Conservation (phyloP, 2,329 filamentous ascomycete genomes). For the Cytospora piceicola region DNA sequence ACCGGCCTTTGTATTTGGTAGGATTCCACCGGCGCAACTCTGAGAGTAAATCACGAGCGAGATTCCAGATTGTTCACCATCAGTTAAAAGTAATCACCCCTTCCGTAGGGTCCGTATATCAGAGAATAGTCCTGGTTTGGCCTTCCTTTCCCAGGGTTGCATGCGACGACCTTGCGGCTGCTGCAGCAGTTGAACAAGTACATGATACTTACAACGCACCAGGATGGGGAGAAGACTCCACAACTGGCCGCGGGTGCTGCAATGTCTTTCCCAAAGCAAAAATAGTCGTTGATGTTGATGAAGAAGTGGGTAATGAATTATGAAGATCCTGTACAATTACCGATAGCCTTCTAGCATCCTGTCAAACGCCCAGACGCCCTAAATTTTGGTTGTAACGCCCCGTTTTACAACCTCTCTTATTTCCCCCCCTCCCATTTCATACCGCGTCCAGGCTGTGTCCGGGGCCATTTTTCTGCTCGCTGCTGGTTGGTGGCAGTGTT, state of each 20-base stretch:
- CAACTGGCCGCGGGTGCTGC: not conserved
- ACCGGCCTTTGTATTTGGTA: not conserved
- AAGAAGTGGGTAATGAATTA: constrained; percentile 23
- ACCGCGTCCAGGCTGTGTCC: constrained; percentile 9
- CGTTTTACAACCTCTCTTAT: constrained; percentile 20
- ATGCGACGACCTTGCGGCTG: not conserved
- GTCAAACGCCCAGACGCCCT: constrained; percentile 14
- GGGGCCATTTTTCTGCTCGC: constrained; percentile 13
- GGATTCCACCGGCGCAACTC: constrained; percentile 10
- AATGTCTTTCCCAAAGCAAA: not conserved
- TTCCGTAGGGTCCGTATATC: not conserved
- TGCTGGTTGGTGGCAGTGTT: constrained; percentile 6
- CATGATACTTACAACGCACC: not conserved
- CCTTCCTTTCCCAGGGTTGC: not conserved
- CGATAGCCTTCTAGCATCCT: not conserved
- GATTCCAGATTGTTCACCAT: constrained; percentile 9
- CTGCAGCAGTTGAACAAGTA: not conserved
- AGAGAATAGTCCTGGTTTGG: not conserved
- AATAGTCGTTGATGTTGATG: constrained; percentile 4
- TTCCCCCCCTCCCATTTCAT: constrained; percentile 22
- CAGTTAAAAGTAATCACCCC: not conserved
- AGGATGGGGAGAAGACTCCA: not conserved
- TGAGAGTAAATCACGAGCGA: constrained; percentile 12
- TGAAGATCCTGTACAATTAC: constrained; percentile 17
- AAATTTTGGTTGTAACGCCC: constrained; percentile 13